A percentile compares a stretch with the other conserved stretches of the same genome.
Conservation (phyloP, 2,329 filamentous ascomycete genomes). For the Aureobasidium sp. region DNA sequence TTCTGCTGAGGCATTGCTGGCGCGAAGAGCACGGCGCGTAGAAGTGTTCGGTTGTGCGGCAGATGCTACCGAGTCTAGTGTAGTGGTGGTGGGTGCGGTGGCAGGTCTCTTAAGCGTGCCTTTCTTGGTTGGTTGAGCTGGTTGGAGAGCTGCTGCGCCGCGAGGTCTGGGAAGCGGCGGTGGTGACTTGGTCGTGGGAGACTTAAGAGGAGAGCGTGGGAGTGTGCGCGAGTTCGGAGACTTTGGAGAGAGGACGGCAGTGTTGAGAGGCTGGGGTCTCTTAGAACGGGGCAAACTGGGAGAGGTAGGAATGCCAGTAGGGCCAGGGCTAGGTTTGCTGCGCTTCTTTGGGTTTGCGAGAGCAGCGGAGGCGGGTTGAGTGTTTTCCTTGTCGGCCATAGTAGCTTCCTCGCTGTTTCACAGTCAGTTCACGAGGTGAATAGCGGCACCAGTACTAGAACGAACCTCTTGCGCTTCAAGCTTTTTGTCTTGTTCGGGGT, state of each 20-base stretch:
- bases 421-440: conserved; percentile 19
- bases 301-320: conserved; percentile 21
- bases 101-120: conserved; percentile 9
- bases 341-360: conserved; percentile 64
- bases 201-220: conserved; percentile 46
- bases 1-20: conserved; percentile 16
- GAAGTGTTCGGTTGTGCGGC: conserved; percentile 43
- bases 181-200: conserved; percentile 27
- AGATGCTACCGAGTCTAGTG: conserved; percentile 47
- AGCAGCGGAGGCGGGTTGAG: conserved; percentile 36
- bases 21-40: neutral
- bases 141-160: neutral
- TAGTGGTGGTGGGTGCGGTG: conserved; percentile 26
- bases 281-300: conserved; percentile 19
- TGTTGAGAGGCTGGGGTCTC: conserved; percentile 29
- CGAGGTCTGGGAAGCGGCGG: conserved; percentile 1
- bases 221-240: conserved; percentile 69
- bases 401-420: conserved; percentile 50
- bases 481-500: conserved; percentile 15
- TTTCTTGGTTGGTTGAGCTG: neutral
- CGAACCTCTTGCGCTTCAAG: conserved; percentile 26
- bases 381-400: conserved; percentile 68
- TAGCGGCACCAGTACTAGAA: conserved; percentile 18
- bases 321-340: conserved; percentile 32
- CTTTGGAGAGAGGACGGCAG: conserved; percentile 68